A percentile compares a stretch with the other conserved stretches of the same genome.
Evolutionary conservation across 257 asterid genomes (phyloP).

Genomic region (Nicotiana tomentosiformis): DNA sequence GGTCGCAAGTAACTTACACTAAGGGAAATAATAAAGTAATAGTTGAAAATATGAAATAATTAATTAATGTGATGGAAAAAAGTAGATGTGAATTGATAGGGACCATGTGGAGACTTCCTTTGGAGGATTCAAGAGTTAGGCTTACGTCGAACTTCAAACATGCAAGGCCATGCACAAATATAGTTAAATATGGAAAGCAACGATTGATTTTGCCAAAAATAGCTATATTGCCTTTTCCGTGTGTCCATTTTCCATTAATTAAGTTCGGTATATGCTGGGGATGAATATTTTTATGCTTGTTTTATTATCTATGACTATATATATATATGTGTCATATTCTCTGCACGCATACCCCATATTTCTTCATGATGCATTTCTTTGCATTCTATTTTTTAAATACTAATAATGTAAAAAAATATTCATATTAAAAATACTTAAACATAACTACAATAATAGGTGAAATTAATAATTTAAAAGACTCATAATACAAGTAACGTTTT

Average conservation of each 20-base stretch:
- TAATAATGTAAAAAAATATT: background rate
- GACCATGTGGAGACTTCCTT: conserved; percentile 29
- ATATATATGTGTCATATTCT: background rate
- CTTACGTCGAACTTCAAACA: conserved; percentile 21
- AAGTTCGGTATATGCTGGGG: conserved; percentile 26
- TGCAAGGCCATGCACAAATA: conserved; percentile 27
- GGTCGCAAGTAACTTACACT: background rate
- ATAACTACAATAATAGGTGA: background rate
- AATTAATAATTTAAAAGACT: background rate
- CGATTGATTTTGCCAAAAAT: conserved; percentile 47
- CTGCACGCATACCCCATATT: background rate
- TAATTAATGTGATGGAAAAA: background rate
- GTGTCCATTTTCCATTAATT: conserved; percentile 18
- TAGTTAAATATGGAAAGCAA: conserved; percentile 43
- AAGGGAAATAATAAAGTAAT: conserved; percentile 10
- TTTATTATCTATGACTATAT: too few relatives aligned
- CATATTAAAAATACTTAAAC: background rate
- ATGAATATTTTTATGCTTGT: background rate
- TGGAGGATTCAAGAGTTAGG: conserved; percentile 24
- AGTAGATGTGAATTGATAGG: background rate
- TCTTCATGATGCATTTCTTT: background rate
- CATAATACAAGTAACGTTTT: background rate
- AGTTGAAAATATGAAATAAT: background rate
- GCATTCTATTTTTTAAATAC: background rate
- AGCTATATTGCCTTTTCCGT: conserved; percentile 28